Base-by-base conservation (phyloP, 441 rosid genomes). In the Gossypium aridum region DNA sequence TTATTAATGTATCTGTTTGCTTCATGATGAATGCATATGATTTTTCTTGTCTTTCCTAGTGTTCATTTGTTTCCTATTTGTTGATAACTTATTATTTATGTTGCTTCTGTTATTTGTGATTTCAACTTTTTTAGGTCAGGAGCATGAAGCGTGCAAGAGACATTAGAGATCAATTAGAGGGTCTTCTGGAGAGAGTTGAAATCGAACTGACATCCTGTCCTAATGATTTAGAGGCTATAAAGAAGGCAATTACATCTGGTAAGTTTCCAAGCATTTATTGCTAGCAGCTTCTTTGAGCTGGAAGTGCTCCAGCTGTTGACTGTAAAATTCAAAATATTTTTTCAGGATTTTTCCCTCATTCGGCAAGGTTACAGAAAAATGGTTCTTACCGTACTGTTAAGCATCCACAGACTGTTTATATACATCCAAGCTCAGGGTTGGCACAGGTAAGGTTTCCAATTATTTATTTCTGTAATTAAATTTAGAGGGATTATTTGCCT, bases 71-170 rank as follows among this genome's bases (percentile, higher is more conserved):
- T 31, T 51, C 2, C 60, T 39, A n/a, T 56, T 62, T 23, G 20
- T 22, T 71, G 51, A 45, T 69, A 56, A 47, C 7, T 68, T 20
- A 56, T 76, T 47, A 72, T 61, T 3, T 54, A 13, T 28, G 22
- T 49, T 49, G 26, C 43, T 69, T 55, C 77, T 76, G 20, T 80
- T 53, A 71, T 72, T 53, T 61, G 49, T 54, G 43, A 16, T 73
- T n/a, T 77, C 25, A 67, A 51, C 79, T 19, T 69, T 80, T 85
- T 39, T 77, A 95, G 95, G 96, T 91, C 45, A 85, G 95, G 89
- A 95, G 98, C 79, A 96, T 96, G 98, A 96, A 96, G 79, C 91
- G 98, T 73, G 99, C 99, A 47, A 88, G 99, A 83, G 98, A 96
- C 77, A 83, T 96, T 28, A 85, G 97, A 64, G 98, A 96, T 78